Conservation (phyloP, 805 yeast genomes). For the Monosporozyma servazzii region DNA sequence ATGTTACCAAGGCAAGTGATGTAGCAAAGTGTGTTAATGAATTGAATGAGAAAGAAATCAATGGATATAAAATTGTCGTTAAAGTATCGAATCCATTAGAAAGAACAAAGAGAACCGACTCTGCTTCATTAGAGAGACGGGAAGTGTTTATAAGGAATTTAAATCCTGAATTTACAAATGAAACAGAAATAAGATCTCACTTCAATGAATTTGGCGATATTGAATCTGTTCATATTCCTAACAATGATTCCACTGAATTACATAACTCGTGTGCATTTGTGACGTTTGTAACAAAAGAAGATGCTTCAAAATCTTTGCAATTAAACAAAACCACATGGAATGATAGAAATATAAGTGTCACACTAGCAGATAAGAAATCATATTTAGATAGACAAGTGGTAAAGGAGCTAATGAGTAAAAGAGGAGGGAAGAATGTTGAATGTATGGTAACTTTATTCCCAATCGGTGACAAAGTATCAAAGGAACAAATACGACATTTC, state of each 20-base stretch:
- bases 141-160: conserved; percentile 50
- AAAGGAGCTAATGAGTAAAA: conserved; percentile 23
- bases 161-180: conserved; percentile 37
- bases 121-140: conserved; percentile 40
- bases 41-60: conserved; percentile 34
- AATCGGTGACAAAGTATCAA: conserved; percentile 20
- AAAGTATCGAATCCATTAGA: conserved; percentile 53
- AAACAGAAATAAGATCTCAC: conserved; percentile 30
- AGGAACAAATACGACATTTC: conserved; percentile 13
- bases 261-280: conserved; percentile 65
- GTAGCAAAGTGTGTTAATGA: conserved; percentile 37
- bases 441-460: conserved; percentile 22
- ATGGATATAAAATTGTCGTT: conserved; percentile 41
- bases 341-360: conserved; percentile 42
- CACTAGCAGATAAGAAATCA: conserved; percentile 37
- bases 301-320: conserved; percentile 40
- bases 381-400: conserved; percentile 28
- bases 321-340: conserved; percentile 35
- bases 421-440: conserved; percentile 7
- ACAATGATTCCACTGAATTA: conserved; percentile 3
- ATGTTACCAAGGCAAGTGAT: conserved; percentile 35
- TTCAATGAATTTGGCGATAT: conserved; percentile 46
- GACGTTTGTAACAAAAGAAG: conserved; percentile 35
- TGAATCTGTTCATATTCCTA: conserved; percentile 35
- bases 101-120: conserved; percentile 35